Evolutionary conservation across 2,329 filamentous ascomycete genomes (phyloP).

Genomic region (Epichloe aotearoae): DNA sequence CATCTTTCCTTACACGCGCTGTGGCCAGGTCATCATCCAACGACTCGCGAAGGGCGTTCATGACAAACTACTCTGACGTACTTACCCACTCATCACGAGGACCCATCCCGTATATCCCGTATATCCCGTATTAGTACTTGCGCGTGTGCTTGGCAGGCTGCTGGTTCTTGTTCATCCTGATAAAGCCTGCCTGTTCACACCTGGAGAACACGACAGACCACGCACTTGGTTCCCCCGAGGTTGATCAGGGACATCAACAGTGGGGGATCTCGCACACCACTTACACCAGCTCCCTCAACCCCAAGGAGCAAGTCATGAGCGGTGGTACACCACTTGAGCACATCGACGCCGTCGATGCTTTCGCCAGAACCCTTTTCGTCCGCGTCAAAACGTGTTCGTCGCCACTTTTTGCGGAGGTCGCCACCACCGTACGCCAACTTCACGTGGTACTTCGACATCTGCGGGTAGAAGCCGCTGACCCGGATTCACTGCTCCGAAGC

Average conservation of each 20-base stretch:
- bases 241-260: neutral
- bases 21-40: neutral
- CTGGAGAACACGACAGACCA: too few species aligned
- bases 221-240: neutral
- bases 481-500: conserved; percentile 39
- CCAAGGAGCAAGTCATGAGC: conserved; percentile 16
- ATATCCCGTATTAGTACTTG: neutral
- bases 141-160: neutral
- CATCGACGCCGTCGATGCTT: conserved; percentile 42
- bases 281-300: neutral
- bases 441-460: conserved; percentile 45
- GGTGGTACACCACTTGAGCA: conserved; percentile 24
- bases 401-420: conserved; percentile 35
- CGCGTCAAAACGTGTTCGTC: conserved; percentile 33
- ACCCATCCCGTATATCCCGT: neutral
- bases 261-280: neutral
- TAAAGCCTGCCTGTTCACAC: neutral
- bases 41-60: neutral
- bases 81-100: conserved; percentile 1
- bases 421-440: conserved; percentile 36
- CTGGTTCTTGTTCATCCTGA: neutral
- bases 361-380: conserved; percentile 41
- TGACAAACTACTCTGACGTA: conserved; percentile 1
- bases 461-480: conserved; percentile 42
- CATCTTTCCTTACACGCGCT: neutral